Evolutionary conservation across 352 stramenopile species (phyloP).

Genomic region (Pythium plurisporium): DNA sequence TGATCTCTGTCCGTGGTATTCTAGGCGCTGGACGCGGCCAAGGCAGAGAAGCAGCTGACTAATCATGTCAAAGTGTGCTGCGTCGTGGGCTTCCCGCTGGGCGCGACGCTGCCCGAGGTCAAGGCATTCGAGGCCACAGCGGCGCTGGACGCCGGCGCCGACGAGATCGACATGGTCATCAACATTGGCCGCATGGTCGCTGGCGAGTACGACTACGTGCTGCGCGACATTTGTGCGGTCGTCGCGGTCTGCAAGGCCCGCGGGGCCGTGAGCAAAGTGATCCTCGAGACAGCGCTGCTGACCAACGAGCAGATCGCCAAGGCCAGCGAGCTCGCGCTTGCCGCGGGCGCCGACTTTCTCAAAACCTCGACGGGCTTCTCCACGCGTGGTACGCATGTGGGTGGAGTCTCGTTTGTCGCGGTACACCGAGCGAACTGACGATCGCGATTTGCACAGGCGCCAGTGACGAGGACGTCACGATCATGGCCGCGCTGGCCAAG

Average conservation of each 20-base stretch:
- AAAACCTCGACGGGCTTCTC: constrained; percentile 87
- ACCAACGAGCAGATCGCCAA: constrained; percentile 62
- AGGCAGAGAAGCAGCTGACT: constrained; percentile 22
- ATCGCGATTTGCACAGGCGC: constrained; percentile 44
- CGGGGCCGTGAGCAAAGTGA: constrained; percentile 68
- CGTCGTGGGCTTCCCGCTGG: constrained; percentile 77
- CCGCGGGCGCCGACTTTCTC: constrained; percentile 78
- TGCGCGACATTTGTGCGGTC: constrained; percentile 69
- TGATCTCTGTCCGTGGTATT: too few species aligned
- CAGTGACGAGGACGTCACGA: constrained; percentile 69
- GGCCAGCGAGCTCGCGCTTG: constrained; percentile 61
- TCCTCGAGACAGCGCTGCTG: constrained; percentile 80
- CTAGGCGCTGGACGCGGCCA: constrained; percentile 44
- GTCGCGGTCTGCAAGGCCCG: constrained; percentile 63
- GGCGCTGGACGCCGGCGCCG: constrained; percentile 60
- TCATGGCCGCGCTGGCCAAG: constrained; percentile 65
- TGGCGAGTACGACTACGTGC: constrained; percentile 67
- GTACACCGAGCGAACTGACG: too few species aligned
- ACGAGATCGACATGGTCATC: constrained; percentile 89
- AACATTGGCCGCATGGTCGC: constrained; percentile 61
- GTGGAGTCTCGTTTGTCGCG: too few species aligned
- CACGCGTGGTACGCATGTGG: constrained; percentile 40
- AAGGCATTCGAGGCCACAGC: constrained; percentile 74
- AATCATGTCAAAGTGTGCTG: constrained; percentile 76
- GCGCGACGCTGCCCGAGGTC: constrained; percentile 43